Conservation (phyloP, 768 basidiomycete species). For the Mrakia blollopis region DNA sequence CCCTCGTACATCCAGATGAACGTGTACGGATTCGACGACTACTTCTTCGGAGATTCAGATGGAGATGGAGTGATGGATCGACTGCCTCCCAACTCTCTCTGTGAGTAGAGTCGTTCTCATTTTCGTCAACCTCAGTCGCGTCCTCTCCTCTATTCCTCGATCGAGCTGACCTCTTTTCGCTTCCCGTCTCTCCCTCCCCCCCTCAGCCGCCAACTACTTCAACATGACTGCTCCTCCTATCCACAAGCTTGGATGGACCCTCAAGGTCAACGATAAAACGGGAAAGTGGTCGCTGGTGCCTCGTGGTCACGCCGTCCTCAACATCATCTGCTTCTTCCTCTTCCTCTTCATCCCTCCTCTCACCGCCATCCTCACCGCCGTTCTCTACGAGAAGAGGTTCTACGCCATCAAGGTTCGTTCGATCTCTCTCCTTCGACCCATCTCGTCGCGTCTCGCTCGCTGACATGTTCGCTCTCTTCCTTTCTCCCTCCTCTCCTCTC, state of each 20-base stretch:
- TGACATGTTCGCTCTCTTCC: too few relatives aligned
- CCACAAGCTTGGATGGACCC: conserved; percentile 72
- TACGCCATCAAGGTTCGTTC: conserved; percentile 67
- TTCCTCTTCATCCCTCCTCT: conserved; percentile 74
- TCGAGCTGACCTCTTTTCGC: not conserved
- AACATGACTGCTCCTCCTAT: conserved; percentile 87
- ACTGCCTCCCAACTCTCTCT: conserved; percentile 69
- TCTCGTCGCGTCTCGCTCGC: too few relatives aligned
- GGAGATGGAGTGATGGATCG: conserved; percentile 83
- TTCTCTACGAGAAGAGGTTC: conserved; percentile 73
- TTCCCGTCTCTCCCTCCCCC: not conserved
- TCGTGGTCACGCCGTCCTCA: conserved; percentile 70
- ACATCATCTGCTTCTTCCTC: conserved; percentile 80
- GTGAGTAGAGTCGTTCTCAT: not conserved
- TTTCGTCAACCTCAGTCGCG: too few relatives aligned
- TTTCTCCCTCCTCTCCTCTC: too few relatives aligned
- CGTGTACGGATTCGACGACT: conserved; percentile 85
- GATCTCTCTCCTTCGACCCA: too few relatives aligned
- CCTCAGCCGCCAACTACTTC: conserved; percentile 64
- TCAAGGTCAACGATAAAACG: conserved; percentile 69
- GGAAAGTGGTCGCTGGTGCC: conserved; percentile 75
- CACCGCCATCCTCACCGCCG: conserved; percentile 73
- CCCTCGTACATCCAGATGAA: conserved; percentile 85
- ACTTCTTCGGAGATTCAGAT: conserved; percentile 86
- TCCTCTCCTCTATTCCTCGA: not conserved